Evolutionary conservation across 176 grass and related monocot genomes (phyloP).

Genomic region (Carex kokanica): DNA sequence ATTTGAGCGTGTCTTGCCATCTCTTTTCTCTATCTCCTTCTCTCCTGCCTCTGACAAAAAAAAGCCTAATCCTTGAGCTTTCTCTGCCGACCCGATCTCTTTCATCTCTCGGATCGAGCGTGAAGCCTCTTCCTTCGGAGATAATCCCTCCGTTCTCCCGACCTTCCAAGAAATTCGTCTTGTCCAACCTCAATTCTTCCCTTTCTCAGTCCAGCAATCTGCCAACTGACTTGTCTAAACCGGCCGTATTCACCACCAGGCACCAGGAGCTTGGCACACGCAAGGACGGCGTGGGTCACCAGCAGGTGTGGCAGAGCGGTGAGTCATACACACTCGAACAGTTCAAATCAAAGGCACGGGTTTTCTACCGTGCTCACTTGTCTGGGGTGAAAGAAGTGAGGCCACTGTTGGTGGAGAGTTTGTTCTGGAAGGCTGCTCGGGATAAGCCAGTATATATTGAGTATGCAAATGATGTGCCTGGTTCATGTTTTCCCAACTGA

Average conservation of each 20-base stretch:
- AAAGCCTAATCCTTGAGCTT: no score
- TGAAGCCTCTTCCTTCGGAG: constrained; percentile 78
- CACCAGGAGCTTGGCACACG: constrained; percentile 70
- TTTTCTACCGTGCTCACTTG: no score
- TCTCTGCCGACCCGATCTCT: constrained; percentile 61
- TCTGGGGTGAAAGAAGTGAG: no score
- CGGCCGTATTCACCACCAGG: constrained; percentile 49
- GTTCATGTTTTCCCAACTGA: no score
- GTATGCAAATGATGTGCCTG: no score
- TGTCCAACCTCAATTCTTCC: constrained; percentile 78
- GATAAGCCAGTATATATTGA: no score
- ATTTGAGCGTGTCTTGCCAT: no score
- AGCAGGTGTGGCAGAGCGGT: constrained; percentile 94
- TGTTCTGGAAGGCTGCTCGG: no score
- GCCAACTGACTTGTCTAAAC: background rate
- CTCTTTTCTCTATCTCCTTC: no score
- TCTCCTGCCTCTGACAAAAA: no score
- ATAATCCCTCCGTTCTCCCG: constrained; percentile 74
- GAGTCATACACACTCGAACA: constrained; percentile 77
- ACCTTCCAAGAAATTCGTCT: constrained; percentile 74
- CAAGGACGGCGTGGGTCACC: constrained; percentile 28
- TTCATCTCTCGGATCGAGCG: constrained; percentile 90
- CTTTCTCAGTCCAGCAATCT: constrained; percentile 30
- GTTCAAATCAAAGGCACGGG: no score
- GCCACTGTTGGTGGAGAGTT: no score